Evolutionary conservation across 306 rosid genomes (phyloP), one percentile per base, ranked within the genome.

Genomic region (Elaeagnus macrophylla): DNA sequence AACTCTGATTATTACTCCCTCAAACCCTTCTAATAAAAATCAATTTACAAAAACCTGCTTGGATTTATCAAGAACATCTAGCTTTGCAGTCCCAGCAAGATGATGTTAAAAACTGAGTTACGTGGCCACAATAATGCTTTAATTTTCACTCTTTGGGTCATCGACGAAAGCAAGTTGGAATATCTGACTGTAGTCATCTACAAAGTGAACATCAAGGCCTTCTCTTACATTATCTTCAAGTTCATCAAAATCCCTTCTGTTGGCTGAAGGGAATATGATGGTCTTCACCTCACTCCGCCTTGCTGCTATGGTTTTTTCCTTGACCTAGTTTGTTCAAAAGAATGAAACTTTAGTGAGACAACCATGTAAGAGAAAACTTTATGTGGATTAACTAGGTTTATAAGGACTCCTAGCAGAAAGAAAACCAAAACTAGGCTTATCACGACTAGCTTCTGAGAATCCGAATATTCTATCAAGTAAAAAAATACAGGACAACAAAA

Each of bases 221-320:
- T 93, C 95, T 80, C 80, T 87, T 39, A 93, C 99, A 64, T 87
- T 84, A 49, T 78, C 60, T 3, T 93, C 93, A 49, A 91, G 83
- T 75, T 91, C 96, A 61, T 91, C 97, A 37, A 64, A 93, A 65
- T 93, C 99, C 78, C 93, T 87, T 76, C 71, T 62, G 79, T 93
- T 93, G 12, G 96, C 99, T 0, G 89, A 68, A 57, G 99, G 99
- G 69, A 93, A 93, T 67, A 93, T 62, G 48, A 93, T 84, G 54
- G 88, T 93, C 76, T 75, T 87, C 51, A 93, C 83, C 5, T 73
- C 94, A 43, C 96, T 83, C 75, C 99, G 77, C 57, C 95, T 77
- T 5, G 99, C 99, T 1, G 99, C 96, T 67, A 93, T 93, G 5
- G 96, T 84, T 76, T 93, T 93, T 79, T 93, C 99, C 83, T 93